Percentiles rank a stretch among this genome's conserved stretches.
phyloP scores from a whole-genome alignment of 2,329 filamentous ascomycete species.

The Colletotrichum sojae region DNA sequence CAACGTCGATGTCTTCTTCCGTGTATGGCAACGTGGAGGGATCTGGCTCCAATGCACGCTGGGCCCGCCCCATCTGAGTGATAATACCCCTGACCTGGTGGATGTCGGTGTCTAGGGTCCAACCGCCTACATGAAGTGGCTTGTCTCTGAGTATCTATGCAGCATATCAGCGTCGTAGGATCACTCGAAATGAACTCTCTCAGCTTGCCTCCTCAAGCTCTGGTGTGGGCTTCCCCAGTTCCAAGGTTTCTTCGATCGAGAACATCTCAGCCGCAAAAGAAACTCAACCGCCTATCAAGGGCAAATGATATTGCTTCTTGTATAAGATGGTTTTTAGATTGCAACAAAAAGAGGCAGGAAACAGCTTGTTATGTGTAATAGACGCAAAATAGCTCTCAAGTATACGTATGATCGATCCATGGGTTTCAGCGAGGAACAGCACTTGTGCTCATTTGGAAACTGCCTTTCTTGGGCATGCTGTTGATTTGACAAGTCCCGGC shows the following conservation, averaged over 20 bases:
- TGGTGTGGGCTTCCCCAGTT: conserved; percentile 43
- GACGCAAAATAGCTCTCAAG: too few species aligned
- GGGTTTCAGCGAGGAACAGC: too few species aligned
- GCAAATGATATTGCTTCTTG: too few species aligned
- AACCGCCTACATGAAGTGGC: conserved; percentile 41
- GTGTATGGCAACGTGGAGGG: conserved; percentile 39
- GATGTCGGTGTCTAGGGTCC: conserved; percentile 45
- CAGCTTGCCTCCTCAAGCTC: conserved; percentile 40
- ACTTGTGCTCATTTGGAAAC: neutral
- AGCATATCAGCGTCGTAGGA: neutral
- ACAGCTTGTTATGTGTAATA: too few species aligned
- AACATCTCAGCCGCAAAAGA: conserved; percentile 42
- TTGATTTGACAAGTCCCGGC: neutral
- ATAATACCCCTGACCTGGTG: conserved; percentile 42
- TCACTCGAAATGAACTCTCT: too few species aligned
- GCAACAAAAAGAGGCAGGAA: too few species aligned
- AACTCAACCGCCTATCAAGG: too few species aligned
- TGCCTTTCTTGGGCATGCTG: neutral
- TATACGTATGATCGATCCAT: too few species aligned
- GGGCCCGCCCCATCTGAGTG: conserved; percentile 33
- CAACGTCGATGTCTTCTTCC: conserved; percentile 44
- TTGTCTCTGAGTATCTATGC: conserved; percentile 17
- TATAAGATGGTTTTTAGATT: too few species aligned
- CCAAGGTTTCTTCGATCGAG: conserved; percentile 45
- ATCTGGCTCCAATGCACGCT: conserved; percentile 32